Evolutionary conservation across 352 stramenopile genomes (phyloP).

Genomic region (Phytophthora crassamura): DNA sequence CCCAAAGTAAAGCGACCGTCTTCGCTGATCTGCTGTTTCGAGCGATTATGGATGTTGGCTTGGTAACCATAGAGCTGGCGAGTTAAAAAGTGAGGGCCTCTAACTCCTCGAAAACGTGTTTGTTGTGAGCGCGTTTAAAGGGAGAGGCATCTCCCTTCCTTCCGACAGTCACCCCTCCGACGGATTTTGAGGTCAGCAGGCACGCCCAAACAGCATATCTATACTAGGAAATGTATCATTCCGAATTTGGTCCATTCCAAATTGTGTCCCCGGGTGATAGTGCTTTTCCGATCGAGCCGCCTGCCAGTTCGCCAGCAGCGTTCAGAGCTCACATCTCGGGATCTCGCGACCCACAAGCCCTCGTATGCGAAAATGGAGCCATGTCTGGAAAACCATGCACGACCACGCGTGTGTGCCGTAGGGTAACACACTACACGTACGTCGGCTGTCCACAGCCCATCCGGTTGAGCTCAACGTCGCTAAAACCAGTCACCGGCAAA

Average conservation of each 20-base stretch:
- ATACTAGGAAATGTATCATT: no score
- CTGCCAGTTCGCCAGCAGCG: neutral
- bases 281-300: neutral
- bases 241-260: neutral
- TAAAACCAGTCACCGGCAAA: constrained; percentile 18
- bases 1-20: no score
- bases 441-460: constrained; percentile 17
- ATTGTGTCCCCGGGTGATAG: neutral
- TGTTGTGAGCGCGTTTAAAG: no score
- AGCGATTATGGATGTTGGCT: no score
- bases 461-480: constrained; percentile 11
- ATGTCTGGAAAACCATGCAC: constrained; percentile 4
- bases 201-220: no score
- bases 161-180: no score
- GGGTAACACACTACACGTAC: constrained; percentile 8
- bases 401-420: neutral
- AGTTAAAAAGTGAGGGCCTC: no score
- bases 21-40: no score
- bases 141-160: no score
- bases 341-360: constrained; percentile 9
- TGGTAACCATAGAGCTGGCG: no score
- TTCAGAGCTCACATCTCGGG: constrained; percentile 7
- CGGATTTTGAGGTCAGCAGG: no score
- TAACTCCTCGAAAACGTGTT: no score
- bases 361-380: constrained; percentile 18